A percentile compares a stretch with the other conserved stretches of the same genome.
These are phyloP conservation scores for Leishmania tropica DNA, from an alignment of 208 protist genomes.

Conservation along the genomic window DNA sequence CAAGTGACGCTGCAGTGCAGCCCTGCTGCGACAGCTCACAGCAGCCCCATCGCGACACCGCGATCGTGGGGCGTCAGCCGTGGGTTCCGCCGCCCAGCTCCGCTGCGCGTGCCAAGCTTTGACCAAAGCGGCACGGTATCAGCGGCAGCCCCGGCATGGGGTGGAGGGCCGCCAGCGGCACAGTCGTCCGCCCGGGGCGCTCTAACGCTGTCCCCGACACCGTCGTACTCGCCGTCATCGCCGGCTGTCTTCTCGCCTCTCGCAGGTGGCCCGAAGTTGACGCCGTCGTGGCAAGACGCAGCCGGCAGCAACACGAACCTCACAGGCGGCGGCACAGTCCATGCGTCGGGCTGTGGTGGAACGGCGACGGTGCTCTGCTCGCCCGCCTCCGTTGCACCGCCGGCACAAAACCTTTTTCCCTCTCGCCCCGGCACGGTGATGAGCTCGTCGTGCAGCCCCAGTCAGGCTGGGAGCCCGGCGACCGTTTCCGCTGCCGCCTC, in stretches of 20 bases:
- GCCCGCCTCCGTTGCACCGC: neutral
- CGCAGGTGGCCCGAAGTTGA: constrained; percentile 10
- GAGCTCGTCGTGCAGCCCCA: neutral
- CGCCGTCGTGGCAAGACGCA: constrained; percentile 16
- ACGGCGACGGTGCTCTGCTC: constrained; percentile 9
- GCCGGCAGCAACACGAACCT: neutral
- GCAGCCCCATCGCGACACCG: constrained; percentile 24
- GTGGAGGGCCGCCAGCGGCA: neutral
- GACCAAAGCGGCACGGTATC: neutral
- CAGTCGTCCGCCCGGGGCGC: neutral
- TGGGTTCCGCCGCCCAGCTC: constrained; percentile 7
- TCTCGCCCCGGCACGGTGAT: constrained; percentile 2
- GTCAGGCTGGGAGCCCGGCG: constrained; percentile 7
- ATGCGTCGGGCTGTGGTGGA: neutral
- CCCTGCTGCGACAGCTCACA: constrained; percentile 8
- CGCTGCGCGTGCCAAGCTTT: constrained; percentile 8
- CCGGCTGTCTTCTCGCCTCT: constrained; percentile 21
- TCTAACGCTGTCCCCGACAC: constrained; percentile 10
- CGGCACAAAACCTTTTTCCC: constrained; percentile 5
- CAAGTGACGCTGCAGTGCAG: constrained; percentile 27
- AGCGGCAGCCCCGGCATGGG: neutral
- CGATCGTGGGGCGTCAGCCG: constrained; percentile 7
- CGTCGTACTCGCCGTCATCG: constrained; percentile 25
- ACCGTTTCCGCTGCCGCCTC: neutral
- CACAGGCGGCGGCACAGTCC: neutral